These are phyloP conservation scores for Ramaria sp. DNA, from an alignment of 768 basidiomycete species.

Conservation along the genomic window DNA sequence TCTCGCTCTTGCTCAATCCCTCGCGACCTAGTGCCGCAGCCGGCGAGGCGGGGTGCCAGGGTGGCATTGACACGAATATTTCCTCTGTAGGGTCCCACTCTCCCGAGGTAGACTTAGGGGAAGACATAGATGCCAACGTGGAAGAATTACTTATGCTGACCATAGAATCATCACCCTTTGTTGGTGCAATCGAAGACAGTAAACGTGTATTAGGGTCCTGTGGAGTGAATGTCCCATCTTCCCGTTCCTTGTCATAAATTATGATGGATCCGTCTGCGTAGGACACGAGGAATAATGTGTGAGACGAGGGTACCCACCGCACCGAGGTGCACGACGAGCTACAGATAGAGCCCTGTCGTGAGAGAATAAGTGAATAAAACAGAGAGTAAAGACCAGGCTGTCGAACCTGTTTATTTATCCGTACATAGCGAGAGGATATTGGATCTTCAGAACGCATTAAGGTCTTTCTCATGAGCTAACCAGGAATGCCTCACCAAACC, in stretches of 20 bases:
- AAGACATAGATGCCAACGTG: background rate
- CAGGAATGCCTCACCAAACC: conserved; percentile 63
- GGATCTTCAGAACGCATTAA: conserved; percentile 41
- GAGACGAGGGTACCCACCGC: conserved; percentile 75
- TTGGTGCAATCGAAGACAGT: background rate
- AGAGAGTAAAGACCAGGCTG: background rate
- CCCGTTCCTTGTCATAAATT: conserved; percentile 84
- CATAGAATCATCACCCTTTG: background rate
- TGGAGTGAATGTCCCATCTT: conserved; percentile 67
- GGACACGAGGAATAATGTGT: conserved; percentile 74
- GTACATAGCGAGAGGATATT: conserved; percentile 67
- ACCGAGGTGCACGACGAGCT: conserved; percentile 81
- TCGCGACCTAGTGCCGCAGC: conserved; percentile 13
- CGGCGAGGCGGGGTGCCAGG: conserved; percentile 54
- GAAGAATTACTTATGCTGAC: background rate
- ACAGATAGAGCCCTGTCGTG: conserved; percentile 58
- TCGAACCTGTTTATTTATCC: conserved; percentile 76
- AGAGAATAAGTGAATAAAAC: background rate
- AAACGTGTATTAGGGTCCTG: conserved; percentile 32
- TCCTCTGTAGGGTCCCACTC: conserved; percentile 72
- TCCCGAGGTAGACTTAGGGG: conserved; percentile 11
- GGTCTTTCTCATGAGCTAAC: background rate
- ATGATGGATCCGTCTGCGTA: conserved; percentile 86
- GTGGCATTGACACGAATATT: conserved; percentile 72
- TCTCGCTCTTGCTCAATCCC: conserved; percentile 48